Evolutionary conservation across 1,284 basidiomycete species (phyloP), one percentile per base, ranked within the genome.

Genomic region (Ceratobasidium sp.): DNA sequence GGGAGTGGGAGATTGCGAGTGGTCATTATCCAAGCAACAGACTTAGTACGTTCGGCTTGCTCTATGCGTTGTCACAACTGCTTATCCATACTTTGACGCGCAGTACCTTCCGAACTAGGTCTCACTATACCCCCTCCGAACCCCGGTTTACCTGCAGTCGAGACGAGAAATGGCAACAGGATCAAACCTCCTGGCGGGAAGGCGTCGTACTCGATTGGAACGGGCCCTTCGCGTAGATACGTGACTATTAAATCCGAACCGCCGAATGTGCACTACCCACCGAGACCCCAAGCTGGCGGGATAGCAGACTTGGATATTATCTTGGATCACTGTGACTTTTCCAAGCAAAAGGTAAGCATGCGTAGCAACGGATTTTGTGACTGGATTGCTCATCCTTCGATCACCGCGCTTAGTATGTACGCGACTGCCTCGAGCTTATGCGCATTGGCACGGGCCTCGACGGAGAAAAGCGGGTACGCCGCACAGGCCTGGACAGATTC

Each of bases 1-100:
- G 95, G 95, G 85, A 91, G 76, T 98, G 95, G 95, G 95, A 98
- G 82, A 87, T 98, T 72, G 83, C 87, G 52, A 92, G 93, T 77
- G 96, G 96, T 0, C 94, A 97, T 81, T 95, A 95, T 82, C 95
- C 96, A 1, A 94, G 92, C 80, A 85, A 87, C 66, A 85, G 87
- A 73, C 84, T 86, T 78, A 87, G 94, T 95, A 80, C 78, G 61
- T 73, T 73, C 59, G 28, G 41, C 57, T 47, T 52, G 3, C 43
- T 59, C 28, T 75, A 57, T 66, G 43, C 73, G 55, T 32, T 67
- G 2, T 47, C 16, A 35, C 32, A 58, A 35, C 61, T 43, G 59
- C 62, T 75, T 44, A 43, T 14, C 32, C 64, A 35, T 50, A 67
- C 46, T 77, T 74, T 78, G 28, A 35, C 9, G 14, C 30, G 21